phyloP scores from a whole-genome alignment of 2,329 filamentous ascomycete species.

The Fonsecaea erecta region DNA sequence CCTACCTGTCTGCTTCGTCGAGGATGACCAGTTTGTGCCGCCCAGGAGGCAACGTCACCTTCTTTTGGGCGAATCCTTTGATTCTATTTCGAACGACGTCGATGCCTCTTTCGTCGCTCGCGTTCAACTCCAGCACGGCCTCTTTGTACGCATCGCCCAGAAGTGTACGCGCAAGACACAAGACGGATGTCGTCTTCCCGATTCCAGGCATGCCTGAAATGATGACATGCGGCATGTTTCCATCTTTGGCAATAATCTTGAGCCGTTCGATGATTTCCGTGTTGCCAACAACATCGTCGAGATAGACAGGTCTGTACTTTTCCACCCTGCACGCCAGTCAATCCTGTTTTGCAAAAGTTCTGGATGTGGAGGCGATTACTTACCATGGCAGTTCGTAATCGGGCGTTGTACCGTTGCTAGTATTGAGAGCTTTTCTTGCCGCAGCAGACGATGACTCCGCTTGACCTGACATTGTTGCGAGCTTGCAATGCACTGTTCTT shows the following conservation, averaged over 20 bases:
- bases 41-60: conserved; percentile 88
- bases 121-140: conserved; percentile 93
- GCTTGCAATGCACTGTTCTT: neutral
- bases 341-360: neutral
- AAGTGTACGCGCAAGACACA: conserved; percentile 89
- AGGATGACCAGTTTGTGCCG: conserved; percentile 96
- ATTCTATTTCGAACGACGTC: conserved; percentile 97
- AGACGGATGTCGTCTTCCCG: conserved; percentile 93
- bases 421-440: conserved; percentile 48
- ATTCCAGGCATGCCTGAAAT: conserved; percentile 99
- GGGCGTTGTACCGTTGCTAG: conserved; percentile 46
- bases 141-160: conserved; percentile 95
- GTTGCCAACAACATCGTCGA: conserved; percentile 97
- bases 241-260: conserved; percentile 97
- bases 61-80: conserved; percentile 98
- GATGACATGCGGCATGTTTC: conserved; percentile 99
- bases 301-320: conserved; percentile 92
- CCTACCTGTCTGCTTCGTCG: conserved; percentile 86
- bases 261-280: conserved; percentile 95
- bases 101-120: conserved; percentile 94
- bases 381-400: conserved; percentile 58
- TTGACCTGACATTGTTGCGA: conserved; percentile 39
- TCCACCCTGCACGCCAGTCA: conserved; percentile 72
- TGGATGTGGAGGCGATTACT: neutral
- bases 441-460: conserved; percentile 54